A percentile compares a stretch with the other conserved stretches of the same genome.
phyloP scores from a whole-genome alignment of 1,284 basidiomycete genomes.

The Malassezia dermatis region DNA sequence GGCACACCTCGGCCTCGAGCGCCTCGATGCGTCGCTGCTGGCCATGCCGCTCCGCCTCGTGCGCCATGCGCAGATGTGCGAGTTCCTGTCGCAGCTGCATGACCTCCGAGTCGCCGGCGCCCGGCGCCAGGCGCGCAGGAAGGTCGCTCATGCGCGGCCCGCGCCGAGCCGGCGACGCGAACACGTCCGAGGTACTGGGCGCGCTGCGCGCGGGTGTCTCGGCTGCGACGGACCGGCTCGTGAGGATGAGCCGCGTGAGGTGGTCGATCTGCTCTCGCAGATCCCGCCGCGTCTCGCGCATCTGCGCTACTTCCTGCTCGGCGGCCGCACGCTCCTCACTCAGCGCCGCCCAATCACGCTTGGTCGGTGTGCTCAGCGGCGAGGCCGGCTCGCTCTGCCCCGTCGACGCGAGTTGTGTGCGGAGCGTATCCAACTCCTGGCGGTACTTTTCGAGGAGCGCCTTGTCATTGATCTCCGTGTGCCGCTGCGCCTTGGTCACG shows the following conservation, averaged over 20 bases:
- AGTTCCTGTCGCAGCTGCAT: not conserved
- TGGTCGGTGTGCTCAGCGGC: conserved; percentile 12
- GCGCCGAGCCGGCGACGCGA: conserved; percentile 23
- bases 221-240: conserved; percentile 29
- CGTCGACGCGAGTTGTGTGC: conserved; percentile 26
- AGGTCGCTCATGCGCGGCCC: conserved; percentile 36
- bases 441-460: conserved; percentile 40
- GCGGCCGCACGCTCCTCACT: conserved; percentile 24
- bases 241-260: conserved; percentile 39
- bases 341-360: conserved; percentile 21
- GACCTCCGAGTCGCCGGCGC: not conserved
- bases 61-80: conserved; percentile 11
- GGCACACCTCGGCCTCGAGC: conserved; percentile 14
- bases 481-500: conserved; percentile 54
- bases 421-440: conserved; percentile 34
- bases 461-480: conserved; percentile 49
- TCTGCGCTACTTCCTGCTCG: conserved; percentile 26
- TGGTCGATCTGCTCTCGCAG: conserved; percentile 40
- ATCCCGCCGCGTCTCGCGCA: conserved; percentile 28
- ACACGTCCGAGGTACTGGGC: not conserved
- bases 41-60: conserved; percentile 26
- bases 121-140: conserved; percentile 3
- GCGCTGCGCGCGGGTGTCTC: conserved; percentile 1
- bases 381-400: conserved; percentile 5
- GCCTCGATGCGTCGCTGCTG: conserved; percentile 7